phyloP scores from a whole-genome alignment of 108 stramenopile genomes.

The Skeletonema costatum region DNA sequence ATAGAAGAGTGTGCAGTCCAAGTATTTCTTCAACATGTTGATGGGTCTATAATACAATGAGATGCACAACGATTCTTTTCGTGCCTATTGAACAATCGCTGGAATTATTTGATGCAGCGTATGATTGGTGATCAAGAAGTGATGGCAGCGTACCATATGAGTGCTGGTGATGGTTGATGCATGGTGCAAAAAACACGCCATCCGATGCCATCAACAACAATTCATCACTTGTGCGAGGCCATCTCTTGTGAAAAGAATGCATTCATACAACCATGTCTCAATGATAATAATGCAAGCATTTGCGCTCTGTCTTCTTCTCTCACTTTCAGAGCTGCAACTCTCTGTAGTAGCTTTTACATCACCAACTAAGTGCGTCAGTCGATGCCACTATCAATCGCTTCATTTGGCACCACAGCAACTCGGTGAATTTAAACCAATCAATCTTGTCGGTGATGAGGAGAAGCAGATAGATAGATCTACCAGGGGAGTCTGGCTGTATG shows the following conservation, averaged over 20 bases:
- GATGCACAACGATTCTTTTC: too few species aligned
- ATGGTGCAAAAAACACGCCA: too few species aligned
- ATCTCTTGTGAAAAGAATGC: neutral
- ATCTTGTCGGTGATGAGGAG: conserved; percentile 2
- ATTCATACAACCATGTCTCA: neutral
- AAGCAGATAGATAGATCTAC: conserved; percentile 7
- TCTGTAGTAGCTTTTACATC: neutral
- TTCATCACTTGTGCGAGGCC: too few species aligned
- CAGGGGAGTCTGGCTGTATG: conserved; percentile 58
- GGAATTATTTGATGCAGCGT: too few species aligned
- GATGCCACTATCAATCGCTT: neutral
- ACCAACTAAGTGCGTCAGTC: neutral
- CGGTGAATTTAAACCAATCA: conserved; percentile 56
- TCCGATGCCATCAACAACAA: too few species aligned
- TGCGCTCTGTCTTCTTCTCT: neutral
- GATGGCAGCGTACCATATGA: too few species aligned
- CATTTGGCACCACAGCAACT: conserved; percentile 63
- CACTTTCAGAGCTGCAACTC: neutral
- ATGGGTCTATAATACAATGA: neutral
- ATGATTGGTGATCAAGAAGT: too few species aligned
- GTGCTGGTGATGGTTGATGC: too few species aligned
- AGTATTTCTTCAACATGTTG: neutral
- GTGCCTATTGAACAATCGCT: too few species aligned
- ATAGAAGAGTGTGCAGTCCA: neutral
- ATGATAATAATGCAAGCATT: neutral